A percentile compares a stretch with the other conserved stretches of the same genome.
phyloP scores from a whole-genome alignment of 108 stramenopile species.

The Craspedostauros australis region DNA sequence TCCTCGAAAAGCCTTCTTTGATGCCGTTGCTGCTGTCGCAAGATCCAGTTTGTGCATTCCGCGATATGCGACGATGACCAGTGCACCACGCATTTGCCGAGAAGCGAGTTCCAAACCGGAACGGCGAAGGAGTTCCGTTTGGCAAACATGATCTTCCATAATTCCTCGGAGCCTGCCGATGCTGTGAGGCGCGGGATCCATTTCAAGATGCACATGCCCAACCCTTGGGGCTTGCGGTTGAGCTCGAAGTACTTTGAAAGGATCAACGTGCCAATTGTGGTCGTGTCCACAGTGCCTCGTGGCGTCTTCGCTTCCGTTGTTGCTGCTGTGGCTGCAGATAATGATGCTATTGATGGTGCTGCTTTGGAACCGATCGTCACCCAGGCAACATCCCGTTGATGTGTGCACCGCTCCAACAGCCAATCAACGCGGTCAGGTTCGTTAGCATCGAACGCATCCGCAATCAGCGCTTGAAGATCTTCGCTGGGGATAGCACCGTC shows the following conservation, averaged over 20 bases:
- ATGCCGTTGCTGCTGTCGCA: conserved; percentile 8
- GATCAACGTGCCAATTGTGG: too few relatives aligned
- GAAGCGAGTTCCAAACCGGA: conserved; percentile 32
- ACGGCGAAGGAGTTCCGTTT: conserved; percentile 16
- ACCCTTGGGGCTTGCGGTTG: conserved; percentile 17
- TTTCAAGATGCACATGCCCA: conserved; percentile 31
- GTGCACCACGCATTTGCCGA: conserved; percentile 28
- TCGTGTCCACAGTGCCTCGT: neutral
- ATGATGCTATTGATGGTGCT: neutral
- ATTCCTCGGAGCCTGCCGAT: conserved; percentile 18
- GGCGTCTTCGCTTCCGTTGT: neutral
- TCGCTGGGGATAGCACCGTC: neutral
- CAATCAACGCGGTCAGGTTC: neutral
- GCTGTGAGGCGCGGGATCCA: conserved; percentile 49
- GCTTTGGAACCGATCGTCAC: neutral
- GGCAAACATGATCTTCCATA: conserved; percentile 37
- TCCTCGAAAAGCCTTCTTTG: conserved; percentile 3
- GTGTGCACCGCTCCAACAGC: neutral
- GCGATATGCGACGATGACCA: conserved; percentile 34
- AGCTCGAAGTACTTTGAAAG: too few relatives aligned
- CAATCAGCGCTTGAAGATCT: neutral
- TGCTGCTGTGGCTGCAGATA: neutral
- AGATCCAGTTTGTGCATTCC: conserved; percentile 43
- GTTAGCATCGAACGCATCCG: neutral
- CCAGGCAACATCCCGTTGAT: neutral